phyloP scores from a whole-genome alignment of 257 asterid genomes.

The Solanum lignicaule region DNA sequence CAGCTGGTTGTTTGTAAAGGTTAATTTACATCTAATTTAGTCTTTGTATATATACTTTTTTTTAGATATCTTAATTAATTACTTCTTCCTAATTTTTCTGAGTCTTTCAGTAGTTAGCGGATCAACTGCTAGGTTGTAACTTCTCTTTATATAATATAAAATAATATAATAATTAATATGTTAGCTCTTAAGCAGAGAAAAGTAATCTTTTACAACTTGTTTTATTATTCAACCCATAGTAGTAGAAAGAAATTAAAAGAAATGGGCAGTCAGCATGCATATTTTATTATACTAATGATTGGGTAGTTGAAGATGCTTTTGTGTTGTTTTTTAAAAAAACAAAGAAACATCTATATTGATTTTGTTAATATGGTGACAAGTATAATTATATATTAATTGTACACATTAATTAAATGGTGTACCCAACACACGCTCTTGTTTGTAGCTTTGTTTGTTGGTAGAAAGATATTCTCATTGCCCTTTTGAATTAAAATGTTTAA shows the following conservation, averaged over 20 bases:
- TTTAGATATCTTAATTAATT: not conserved
- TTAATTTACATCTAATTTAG: not conserved
- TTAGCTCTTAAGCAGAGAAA: not conserved
- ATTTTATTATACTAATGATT: constrained; percentile 22
- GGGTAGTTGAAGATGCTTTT: constrained; percentile 38
- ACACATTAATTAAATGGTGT: not conserved
- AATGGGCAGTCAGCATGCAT: not conserved
- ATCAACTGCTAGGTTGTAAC: not conserved
- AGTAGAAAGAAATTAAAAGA: not conserved
- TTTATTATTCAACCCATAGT: not conserved
- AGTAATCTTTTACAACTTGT: not conserved
- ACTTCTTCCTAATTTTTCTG: not conserved
- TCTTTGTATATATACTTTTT: not conserved
- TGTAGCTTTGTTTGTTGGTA: constrained; percentile 26
- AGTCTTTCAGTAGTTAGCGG: not conserved
- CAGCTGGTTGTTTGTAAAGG: not conserved
- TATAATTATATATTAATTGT: not conserved
- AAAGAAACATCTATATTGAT: not conserved
- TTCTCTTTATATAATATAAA: not conserved
- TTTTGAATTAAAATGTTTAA: not conserved
- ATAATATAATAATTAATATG: not conserved
- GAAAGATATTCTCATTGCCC: constrained; percentile 6
- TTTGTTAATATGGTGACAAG: not conserved
- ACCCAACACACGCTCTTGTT: constrained; percentile 4
- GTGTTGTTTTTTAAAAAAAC: not conserved